These are phyloP conservation scores for Thermothielavioides terrestris DNA, from an alignment of 495 filamentous ascomycete genomes.

Conservation along the genomic window DNA sequence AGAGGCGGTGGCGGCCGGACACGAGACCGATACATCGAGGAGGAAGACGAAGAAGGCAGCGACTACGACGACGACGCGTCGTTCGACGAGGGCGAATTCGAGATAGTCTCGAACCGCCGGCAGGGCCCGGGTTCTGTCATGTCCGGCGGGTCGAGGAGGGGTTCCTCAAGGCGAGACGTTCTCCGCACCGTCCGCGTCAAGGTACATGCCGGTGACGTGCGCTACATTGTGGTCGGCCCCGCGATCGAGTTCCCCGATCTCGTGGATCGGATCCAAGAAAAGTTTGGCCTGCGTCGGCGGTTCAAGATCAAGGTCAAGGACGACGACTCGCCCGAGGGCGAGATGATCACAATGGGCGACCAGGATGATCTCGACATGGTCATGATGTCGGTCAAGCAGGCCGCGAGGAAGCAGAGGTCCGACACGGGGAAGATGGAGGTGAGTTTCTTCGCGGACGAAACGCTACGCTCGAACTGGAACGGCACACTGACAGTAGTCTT, in stretches of 20 bases:
- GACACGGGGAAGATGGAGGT: slow-evolving; percentile 97
- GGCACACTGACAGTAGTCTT: slow-evolving; percentile 15
- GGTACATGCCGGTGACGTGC: slow-evolving; percentile 84
- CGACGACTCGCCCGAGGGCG: slow-evolving; percentile 63
- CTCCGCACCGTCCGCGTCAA: slow-evolving; percentile 70
- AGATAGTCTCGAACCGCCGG: slow-evolving; percentile 56
- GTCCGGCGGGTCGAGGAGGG: slow-evolving; percentile 30
- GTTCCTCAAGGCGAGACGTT: slow-evolving; percentile 39
- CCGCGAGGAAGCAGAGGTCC: slow-evolving; percentile 60
- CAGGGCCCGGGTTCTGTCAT: slow-evolving; percentile 31
- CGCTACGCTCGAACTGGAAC: not conserved
- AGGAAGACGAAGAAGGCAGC: slow-evolving; percentile 61
- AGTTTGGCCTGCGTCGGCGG: slow-evolving; percentile 62
- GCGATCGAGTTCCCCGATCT: slow-evolving; percentile 69
- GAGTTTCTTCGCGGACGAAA: slow-evolving; percentile 38
- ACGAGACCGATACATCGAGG: slow-evolving; percentile 57
- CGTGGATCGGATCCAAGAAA: slow-evolving; percentile 65
- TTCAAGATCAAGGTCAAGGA: slow-evolving; percentile 82
- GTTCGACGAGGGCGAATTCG: slow-evolving; percentile 71
- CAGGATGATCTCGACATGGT: slow-evolving; percentile 92
- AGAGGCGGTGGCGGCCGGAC: slow-evolving; percentile 27
- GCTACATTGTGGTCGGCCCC: slow-evolving; percentile 80
- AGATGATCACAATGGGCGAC: slow-evolving; percentile 95
- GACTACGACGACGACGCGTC: slow-evolving; percentile 63
- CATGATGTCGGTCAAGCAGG: slow-evolving; percentile 54